These are phyloP conservation scores for Hypoxylon perforatum DNA, from an alignment of 495 filamentous ascomycete species.

Conservation along the genomic window DNA sequence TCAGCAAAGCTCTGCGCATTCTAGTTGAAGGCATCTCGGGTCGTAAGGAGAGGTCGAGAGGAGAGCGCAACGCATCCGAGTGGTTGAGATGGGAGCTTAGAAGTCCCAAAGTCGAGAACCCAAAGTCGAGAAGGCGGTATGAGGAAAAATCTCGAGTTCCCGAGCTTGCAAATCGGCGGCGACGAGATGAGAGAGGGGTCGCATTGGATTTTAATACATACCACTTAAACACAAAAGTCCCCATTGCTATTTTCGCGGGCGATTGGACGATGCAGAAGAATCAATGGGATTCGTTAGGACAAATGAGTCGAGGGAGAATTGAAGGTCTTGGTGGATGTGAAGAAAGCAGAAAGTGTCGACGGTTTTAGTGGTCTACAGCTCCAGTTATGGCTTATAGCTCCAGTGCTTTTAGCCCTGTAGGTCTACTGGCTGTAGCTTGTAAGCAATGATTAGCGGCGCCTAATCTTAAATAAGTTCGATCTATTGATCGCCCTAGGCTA, in stretches of 20 bases:
- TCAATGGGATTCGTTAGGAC: constrained; percentile 1
- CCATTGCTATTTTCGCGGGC: constrained; percentile 51
- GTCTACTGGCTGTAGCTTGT: constrained; percentile 10
- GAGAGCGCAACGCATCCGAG: constrained; percentile 14
- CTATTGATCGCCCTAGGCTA: constrained; percentile 27
- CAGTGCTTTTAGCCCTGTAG: too few species aligned
- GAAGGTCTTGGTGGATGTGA: background rate
- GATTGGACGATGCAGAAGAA: background rate
- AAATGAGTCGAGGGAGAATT: constrained; percentile 7
- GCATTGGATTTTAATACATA: constrained; percentile 45
- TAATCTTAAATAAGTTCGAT: constrained; percentile 30
- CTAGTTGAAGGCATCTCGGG: constrained; percentile 7
- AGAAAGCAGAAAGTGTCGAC: background rate
- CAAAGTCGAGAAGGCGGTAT: constrained; percentile 1
- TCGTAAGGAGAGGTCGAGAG: background rate
- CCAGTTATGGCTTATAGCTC: constrained; percentile 13
- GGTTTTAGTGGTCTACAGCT: background rate
- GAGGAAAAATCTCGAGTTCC: constrained; percentile 13
- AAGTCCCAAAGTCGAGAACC: too few species aligned
- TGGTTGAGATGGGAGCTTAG: background rate
- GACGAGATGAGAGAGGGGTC: constrained; percentile 2
- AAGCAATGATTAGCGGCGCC: constrained; percentile 10
- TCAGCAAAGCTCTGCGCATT: constrained; percentile 29
- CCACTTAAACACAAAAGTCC: constrained; percentile 67
- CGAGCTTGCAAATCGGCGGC: constrained; percentile 15